phyloP scores from a whole-genome alignment of 202 grass and related monocot genomes.

The Zizania palustris region DNA sequence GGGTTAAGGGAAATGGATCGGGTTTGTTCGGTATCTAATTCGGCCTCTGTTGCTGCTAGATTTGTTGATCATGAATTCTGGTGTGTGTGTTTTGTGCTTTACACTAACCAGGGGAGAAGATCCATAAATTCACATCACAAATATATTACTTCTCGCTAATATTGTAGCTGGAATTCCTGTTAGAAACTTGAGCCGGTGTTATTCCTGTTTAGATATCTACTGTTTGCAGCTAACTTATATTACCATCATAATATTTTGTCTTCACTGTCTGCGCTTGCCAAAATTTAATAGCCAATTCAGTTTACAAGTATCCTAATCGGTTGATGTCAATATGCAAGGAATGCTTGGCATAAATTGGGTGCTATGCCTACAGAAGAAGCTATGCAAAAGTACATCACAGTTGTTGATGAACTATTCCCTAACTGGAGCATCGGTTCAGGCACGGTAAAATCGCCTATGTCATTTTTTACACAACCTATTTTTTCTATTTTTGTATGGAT shows the following conservation, averaged over 20 bases:
- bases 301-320: slow-evolving; percentile 19
- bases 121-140: neutral
- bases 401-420: slow-evolving; percentile 81
- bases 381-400: slow-evolving; percentile 85
- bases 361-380: slow-evolving; percentile 92
- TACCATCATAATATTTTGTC: neutral
- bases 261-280: neutral
- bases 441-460: slow-evolving; percentile 43
- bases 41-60: neutral
- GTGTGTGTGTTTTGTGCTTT: neutral
- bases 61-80: neutral
- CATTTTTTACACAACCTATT: neutral
- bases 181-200: neutral
- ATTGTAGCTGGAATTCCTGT: neutral
- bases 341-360: slow-evolving; percentile 92
- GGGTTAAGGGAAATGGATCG: neutral
- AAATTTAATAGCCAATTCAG: neutral
- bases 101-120: neutral
- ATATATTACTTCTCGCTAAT: neutral
- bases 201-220: slow-evolving; percentile 10
- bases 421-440: slow-evolving; percentile 64
- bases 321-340: slow-evolving; percentile 57
- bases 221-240: slow-evolving; percentile 4
- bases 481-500: neutral
- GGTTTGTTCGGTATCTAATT: slow-evolving; percentile 10